These are phyloP conservation scores for Pistacia vera DNA, from an alignment of 345 rosid species.

Conservation along the genomic window DNA sequence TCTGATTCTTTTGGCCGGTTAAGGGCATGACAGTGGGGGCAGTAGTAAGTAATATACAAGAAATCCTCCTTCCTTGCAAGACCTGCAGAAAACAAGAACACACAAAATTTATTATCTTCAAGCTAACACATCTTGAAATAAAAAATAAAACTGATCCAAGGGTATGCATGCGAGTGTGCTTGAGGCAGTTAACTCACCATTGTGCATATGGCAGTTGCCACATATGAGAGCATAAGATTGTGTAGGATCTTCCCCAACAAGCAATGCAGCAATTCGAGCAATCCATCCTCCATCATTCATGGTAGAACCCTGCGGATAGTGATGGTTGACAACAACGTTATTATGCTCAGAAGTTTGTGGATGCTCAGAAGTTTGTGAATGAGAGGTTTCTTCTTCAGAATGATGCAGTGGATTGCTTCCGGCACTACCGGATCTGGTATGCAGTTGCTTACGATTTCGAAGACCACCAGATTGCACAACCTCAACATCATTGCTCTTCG, in stretches of 20 bases:
- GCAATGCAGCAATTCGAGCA: constrained; percentile 87
- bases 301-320: constrained; percentile 52
- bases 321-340: constrained; percentile 69
- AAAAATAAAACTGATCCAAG: too few relatives aligned
- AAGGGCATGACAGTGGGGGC: constrained; percentile 88
- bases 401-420: constrained; percentile 48
- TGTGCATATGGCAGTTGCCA: constrained; percentile 93
- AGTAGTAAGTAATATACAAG: constrained; percentile 71
- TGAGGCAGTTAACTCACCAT: constrained; percentile 51
- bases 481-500: constrained; percentile 72
- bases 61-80: constrained; percentile 88
- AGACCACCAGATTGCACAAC: constrained; percentile 64
- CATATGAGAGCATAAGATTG: constrained; percentile 95
- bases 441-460: constrained; percentile 68
- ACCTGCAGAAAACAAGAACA: constrained; percentile 42
- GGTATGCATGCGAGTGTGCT: too few relatives aligned
- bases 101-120: constrained; percentile 1
- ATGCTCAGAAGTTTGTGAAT: constrained; percentile 27
- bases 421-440: constrained; percentile 45
- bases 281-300: constrained; percentile 80
- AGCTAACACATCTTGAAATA: neutral
- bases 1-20: constrained; percentile 60
- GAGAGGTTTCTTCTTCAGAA: constrained; percentile 49
- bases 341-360: constrained; percentile 45
- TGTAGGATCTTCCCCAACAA: constrained; percentile 94